A percentile compares a stretch with the other conserved stretches of the same genome.
phyloP scores from a whole-genome alignment of 2,329 filamentous ascomycete genomes.

The Cordyceps javanica region DNA sequence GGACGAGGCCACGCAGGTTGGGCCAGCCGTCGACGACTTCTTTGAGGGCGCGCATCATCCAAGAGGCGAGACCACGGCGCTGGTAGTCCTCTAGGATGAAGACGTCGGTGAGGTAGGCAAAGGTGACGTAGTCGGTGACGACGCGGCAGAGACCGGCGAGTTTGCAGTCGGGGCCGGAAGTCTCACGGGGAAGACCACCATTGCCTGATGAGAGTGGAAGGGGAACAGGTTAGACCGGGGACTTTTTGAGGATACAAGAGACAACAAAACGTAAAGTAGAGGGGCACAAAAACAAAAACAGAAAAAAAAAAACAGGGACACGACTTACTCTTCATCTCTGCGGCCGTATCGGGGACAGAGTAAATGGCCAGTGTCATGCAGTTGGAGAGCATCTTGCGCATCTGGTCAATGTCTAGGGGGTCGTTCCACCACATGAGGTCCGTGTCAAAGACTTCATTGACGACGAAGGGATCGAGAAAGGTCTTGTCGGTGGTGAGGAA shows the following conservation, averaged over 20 bases:
- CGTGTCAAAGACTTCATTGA: constrained; percentile 50
- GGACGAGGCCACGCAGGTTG: constrained; percentile 51
- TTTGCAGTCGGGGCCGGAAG: constrained; percentile 25
- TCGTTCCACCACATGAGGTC: constrained; percentile 58
- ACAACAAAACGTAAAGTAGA: no score
- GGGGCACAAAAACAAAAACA: no score
- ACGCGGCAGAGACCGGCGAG: constrained; percentile 44
- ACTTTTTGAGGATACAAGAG: no score
- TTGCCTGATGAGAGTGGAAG: constrained; percentile 25
- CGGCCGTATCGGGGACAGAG: constrained; percentile 30
- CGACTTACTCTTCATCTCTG: constrained; percentile 32
- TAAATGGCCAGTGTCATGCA: constrained; percentile 58
- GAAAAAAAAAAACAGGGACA: no score
- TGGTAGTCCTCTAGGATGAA: constrained; percentile 57
- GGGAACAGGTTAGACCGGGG: no score
- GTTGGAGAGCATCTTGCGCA: constrained; percentile 48
- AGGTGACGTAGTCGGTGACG: constrained; percentile 64
- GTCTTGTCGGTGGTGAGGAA: constrained; percentile 55
- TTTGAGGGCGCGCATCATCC: constrained; percentile 56
- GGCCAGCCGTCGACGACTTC: constrained; percentile 52
- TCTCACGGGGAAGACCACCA: constrained; percentile 23
- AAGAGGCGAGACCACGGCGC: constrained; percentile 55
- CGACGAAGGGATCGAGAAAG: constrained; percentile 46
- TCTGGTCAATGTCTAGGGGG: constrained; percentile 38
- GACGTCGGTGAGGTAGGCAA: constrained; percentile 63